phyloP scores from a whole-genome alignment of 208 protist genomes.

The Balamuthia mandrillaris region DNA sequence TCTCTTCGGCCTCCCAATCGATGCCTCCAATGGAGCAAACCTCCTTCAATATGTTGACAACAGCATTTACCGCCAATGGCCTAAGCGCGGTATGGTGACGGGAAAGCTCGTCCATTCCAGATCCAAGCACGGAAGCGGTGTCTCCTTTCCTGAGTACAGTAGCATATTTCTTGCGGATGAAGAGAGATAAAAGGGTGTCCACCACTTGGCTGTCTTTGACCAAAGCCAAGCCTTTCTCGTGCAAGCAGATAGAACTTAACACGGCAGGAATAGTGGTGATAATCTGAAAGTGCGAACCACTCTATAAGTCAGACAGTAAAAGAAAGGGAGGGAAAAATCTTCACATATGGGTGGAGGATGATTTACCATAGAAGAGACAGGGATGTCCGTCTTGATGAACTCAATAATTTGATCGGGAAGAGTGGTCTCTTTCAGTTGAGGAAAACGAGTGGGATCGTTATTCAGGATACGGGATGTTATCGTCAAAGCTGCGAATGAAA shows the following conservation, averaged over 20 bases:
- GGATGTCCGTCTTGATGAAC: background rate
- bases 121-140: constrained; percentile 5
- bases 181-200: constrained; percentile 7
- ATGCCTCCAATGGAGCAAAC: background rate
- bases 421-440: background rate
- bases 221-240: background rate
- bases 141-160: constrained; percentile 23
- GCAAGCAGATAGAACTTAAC: constrained; percentile 7
- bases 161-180: background rate
- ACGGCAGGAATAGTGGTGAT: background rate
- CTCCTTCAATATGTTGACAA: background rate
- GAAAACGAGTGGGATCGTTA: constrained; percentile 26
- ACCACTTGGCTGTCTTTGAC: constrained; percentile 9
- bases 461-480: constrained; percentile 30
- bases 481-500: background rate
- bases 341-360: background rate
- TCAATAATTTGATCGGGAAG: background rate
- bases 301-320: too few relatives aligned
- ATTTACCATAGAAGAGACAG: background rate
- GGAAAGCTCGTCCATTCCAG: constrained; percentile 6
- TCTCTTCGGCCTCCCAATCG: background rate
- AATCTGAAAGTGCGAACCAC: background rate
- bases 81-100: constrained; percentile 6
- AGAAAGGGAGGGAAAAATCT: background rate
- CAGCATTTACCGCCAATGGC: background rate